Evolutionary conservation across 257 asterid genomes (phyloP), one percentile per base, ranked within the genome.

Genomic region (Solanum sejunctum): DNA sequence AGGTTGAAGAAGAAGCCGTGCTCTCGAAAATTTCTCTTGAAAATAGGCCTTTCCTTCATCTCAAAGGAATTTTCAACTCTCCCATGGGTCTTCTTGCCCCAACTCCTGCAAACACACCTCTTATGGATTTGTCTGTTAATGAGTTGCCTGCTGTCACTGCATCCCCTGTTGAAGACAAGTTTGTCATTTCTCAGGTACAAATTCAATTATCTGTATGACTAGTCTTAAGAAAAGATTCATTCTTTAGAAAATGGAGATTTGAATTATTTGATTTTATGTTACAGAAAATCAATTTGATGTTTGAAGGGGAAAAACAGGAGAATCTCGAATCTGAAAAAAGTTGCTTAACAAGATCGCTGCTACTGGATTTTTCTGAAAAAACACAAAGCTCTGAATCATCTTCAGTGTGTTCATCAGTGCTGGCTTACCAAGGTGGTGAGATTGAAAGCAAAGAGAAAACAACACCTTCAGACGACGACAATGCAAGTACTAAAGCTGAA

Each of bases 71-170:
- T 39, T 71, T 87, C 39, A 85, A 82, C 63, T 94, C 98, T 67
- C 96, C 99, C 0, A 85, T 90, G 80, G 90, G 86, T 69, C 89
- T 93, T 80, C 84, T 84, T 52, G 98, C 97, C 26, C 98, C 98
- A 0, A 96, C 99, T 66, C 98, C 99, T 2, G 97, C 97, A 1
- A 96, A 93, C 83, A 96, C 99, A 4, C 99, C 98, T 2, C 93
- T 92, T 41, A 85, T 89, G 60, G 83, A 82, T 69, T 52, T 89
- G 71, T 89, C 91, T 55, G 89, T 18, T 2, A 82, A 77, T 80
- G 72, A 67, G 41, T 80, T 61, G 51, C 70, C 57, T 15, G 84
- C 88, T 75, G 85, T 84, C 55, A 86, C 90, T 9, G 87, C 88
- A 3, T 86, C 91, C 28, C 87, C 92, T 1, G 90, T 87, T 18